Evolutionary conservation across 2,329 filamentous ascomycete genomes (phyloP).

Genomic region (Gnomoniopsis sp.): DNA sequence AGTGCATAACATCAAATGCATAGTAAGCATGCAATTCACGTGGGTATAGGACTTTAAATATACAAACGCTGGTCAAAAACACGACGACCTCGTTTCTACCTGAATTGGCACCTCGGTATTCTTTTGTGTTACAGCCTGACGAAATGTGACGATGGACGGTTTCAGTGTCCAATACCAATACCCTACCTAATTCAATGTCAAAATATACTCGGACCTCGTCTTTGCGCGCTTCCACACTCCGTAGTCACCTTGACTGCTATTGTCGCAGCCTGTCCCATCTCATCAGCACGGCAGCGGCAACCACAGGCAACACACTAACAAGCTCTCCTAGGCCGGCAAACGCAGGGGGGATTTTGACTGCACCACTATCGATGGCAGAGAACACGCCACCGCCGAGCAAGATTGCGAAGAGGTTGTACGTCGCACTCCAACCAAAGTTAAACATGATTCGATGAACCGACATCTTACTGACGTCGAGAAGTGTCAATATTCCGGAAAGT

Average conservation of each 20-base stretch:
- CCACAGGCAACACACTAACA: constrained; percentile 70
- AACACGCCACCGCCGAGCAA: constrained; percentile 65
- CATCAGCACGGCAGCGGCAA: constrained; percentile 52
- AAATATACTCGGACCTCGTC: no score
- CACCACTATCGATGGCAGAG: constrained; percentile 31
- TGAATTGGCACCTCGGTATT: no score
- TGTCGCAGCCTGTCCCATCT: constrained; percentile 33
- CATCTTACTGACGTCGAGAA: constrained; percentile 51
- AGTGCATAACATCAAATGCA: constrained; percentile 21
- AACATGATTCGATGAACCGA: constrained; percentile 52
- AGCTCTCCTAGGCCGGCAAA: constrained; percentile 71
- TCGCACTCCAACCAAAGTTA: constrained; percentile 68
- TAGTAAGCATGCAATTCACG: constrained; percentile 22
- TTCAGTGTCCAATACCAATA: no score
- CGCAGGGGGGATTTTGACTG: constrained; percentile 48
- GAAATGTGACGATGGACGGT: no score
- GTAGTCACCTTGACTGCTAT: no score
- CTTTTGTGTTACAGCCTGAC: no score
- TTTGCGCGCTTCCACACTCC: no score
- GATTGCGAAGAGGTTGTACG: constrained; percentile 69
- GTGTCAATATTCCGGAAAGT: constrained; percentile 53
- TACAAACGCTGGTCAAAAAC: no score
- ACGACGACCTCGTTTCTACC: no score
- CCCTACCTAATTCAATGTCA: no score
- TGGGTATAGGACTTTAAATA: no score